Evolutionary conservation across 2,329 filamentous ascomycete species (phyloP), one percentile per base, ranked within the genome.

Genomic region (Fusarium sp.): DNA sequence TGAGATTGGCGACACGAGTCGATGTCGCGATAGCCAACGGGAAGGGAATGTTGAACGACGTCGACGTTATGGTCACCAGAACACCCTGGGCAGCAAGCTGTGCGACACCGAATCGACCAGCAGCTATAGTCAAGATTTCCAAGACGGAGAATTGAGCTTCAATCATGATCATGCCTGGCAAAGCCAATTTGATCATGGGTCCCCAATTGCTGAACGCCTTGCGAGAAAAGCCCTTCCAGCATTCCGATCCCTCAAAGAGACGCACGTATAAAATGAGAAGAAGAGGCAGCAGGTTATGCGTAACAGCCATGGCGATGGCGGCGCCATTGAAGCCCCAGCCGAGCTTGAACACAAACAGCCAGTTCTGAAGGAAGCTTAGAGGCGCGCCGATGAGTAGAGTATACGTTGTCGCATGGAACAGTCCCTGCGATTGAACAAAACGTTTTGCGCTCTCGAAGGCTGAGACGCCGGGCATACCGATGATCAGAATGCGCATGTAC

Each of bases 121-220:
- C 88, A 3, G 89, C 89, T 14, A 97, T 85, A 0, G 93, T 97
- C 46, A 97, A 84, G 42, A 97, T 88, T 78, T 98, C 94, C 75
- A 98, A 96, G 4, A 94, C 94, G 4, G 97, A 87, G 79, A 92
- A 96, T 78, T 98, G 94, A 2, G 94, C 94, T 76, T 96, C 90
- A 2, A 97, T 91, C 94, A 97, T 97, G 67, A 97, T 82, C 77
- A 97, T 89, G 2, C 94, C 94, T 0, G 94, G 94, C 3, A 97
- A 81, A 0, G 94, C 93, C 11, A 98, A 88, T 49, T 88, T 89
- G 72, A 98, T 87, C 94, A 97, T 96, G 0, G 77, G 71, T 4
- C 73, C 71, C 92, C 92, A 94, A 74, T 94, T 94, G 40, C 83
- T 82, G 45, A 93, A 85, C 0, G 91, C 91, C 42, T 87, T 87